Evolutionary conservation across 495 filamentous ascomycete species (phyloP).

Genomic region (Penicillium verhagenii): DNA sequence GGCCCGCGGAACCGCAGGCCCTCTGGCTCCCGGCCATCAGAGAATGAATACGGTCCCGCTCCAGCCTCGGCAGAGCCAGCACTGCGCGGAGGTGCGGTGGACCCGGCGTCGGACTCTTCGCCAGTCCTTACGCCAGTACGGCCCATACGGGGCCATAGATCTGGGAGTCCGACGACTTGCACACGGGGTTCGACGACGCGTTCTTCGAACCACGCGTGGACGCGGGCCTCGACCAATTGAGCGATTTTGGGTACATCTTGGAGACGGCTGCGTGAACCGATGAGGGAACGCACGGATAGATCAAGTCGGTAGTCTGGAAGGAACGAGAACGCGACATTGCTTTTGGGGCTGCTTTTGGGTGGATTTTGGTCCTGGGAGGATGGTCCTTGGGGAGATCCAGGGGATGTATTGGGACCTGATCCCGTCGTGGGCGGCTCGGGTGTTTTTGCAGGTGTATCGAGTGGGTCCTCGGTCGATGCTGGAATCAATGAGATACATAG

Average conservation of each 20-base stretch:
- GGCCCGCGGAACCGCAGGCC: constrained; percentile 39
- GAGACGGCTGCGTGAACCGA: constrained; percentile 85
- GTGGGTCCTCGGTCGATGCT: constrained; percentile 34
- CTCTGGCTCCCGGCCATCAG: constrained; percentile 29
- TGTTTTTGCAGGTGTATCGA: constrained; percentile 35
- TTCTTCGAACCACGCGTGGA: constrained; percentile 97
- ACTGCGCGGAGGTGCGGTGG: constrained; percentile 37
- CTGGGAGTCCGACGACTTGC: constrained; percentile 90
- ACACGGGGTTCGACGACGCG: constrained; percentile 92
- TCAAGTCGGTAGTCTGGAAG: constrained; percentile 94
- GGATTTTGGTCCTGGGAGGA: constrained; percentile 14
- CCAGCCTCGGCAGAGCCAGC: constrained; percentile 31
- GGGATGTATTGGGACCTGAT: constrained; percentile 2
- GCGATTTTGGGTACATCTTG: constrained; percentile 98
- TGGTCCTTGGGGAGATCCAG: constrained; percentile 17
- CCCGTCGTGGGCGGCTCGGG: constrained; percentile 27
- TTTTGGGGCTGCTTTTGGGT: constrained; percentile 53
- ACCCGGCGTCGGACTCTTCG: constrained; percentile 44
- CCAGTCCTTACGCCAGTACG: constrained; percentile 45
- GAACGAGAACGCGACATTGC: constrained; percentile 91
- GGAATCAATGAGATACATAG: constrained; percentile 90
- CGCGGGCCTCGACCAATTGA: constrained; percentile 83
- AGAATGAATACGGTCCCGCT: constrained; percentile 19
- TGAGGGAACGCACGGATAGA: constrained; percentile 82
- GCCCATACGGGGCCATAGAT: constrained; percentile 84